These are phyloP conservation scores for Chaetothyriales sp. DNA, from an alignment of 2,329 filamentous ascomycete species.

Conservation along the genomic window DNA sequence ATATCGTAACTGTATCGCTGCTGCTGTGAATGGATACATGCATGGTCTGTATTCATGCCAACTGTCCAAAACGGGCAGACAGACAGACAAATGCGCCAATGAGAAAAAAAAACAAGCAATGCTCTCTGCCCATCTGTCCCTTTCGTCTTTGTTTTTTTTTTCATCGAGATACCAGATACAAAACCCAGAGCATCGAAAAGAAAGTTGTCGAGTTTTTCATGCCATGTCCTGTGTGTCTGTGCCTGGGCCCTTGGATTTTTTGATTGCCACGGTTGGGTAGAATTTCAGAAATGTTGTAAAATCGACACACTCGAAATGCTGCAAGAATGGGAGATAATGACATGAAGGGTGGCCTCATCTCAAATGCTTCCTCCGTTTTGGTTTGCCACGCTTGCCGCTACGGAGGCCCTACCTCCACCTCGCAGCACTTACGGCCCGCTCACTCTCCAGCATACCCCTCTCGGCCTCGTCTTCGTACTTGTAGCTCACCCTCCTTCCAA, in stretches of 20 bases:
- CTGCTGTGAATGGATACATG: background rate
- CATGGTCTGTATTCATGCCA: background rate
- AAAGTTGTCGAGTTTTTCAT: no score
- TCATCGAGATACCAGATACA: background rate
- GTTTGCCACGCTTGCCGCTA: background rate
- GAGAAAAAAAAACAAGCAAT: background rate
- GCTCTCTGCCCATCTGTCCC: background rate
- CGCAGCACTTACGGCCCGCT: slow-evolving; percentile 21
- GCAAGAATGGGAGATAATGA: background rate
- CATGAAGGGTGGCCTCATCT: background rate
- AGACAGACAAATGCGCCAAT: background rate
- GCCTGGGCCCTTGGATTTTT: background rate
- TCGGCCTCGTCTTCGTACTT: slow-evolving; percentile 37
- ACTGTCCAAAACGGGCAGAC: background rate
- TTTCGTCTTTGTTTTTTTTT: background rate
- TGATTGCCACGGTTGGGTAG: no score
- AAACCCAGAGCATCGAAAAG: background rate
- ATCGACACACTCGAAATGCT: background rate
- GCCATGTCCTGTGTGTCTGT: background rate
- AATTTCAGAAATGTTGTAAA: background rate
- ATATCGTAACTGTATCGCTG: background rate
- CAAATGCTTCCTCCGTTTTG: background rate
- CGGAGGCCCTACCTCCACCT: slow-evolving; percentile 11
- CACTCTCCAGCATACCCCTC: slow-evolving; percentile 26
- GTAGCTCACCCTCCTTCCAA: slow-evolving; percentile 27